Conservation (phyloP, 2,329 filamentous ascomycete species). For the Blumeria hordei region DNA sequence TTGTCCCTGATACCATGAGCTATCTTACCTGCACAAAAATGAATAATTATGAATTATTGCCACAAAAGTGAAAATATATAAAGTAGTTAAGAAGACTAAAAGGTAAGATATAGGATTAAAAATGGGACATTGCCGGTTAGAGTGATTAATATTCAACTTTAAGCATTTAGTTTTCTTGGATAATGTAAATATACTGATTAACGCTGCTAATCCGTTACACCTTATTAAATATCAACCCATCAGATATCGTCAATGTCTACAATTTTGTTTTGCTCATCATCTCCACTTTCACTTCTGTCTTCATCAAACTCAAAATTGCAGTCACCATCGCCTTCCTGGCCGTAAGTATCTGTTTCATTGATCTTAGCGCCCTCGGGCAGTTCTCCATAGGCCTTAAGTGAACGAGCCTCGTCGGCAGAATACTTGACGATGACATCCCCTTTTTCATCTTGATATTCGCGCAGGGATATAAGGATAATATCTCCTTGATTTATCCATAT, state of each 20-base stretch:
- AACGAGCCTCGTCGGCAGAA: constrained; percentile 82
- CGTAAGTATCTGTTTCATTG: constrained; percentile 95
- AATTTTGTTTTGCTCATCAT: constrained; percentile 42
- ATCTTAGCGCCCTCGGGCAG: constrained; percentile 96
- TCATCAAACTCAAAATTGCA: constrained; percentile 98
- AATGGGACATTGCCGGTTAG: too few species aligned
- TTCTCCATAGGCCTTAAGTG: constrained; percentile 91
- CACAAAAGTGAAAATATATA: too few species aligned
- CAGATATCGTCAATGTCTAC: constrained; percentile 90
- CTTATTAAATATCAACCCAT: too few species aligned
- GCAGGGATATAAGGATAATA: constrained; percentile 69
- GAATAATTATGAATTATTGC: too few species aligned
- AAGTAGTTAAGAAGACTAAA: too few species aligned
- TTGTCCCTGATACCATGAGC: too few species aligned
- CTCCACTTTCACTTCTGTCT: constrained; percentile 41
- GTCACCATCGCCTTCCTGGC: constrained; percentile 79
- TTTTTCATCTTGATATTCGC: constrained; percentile 87
- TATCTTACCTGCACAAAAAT: too few species aligned
- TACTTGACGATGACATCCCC: constrained; percentile 89
- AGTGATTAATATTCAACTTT: too few species aligned
- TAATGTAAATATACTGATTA: too few species aligned
- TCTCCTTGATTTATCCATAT: constrained; percentile 99
- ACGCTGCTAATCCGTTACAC: too few species aligned
- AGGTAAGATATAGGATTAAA: too few species aligned
- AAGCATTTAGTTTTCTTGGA: too few species aligned